Evolutionary conservation across 2,329 filamentous ascomycete species (phyloP), one percentile per base, ranked within the genome.

Genomic region (Onygenales sp.): DNA sequence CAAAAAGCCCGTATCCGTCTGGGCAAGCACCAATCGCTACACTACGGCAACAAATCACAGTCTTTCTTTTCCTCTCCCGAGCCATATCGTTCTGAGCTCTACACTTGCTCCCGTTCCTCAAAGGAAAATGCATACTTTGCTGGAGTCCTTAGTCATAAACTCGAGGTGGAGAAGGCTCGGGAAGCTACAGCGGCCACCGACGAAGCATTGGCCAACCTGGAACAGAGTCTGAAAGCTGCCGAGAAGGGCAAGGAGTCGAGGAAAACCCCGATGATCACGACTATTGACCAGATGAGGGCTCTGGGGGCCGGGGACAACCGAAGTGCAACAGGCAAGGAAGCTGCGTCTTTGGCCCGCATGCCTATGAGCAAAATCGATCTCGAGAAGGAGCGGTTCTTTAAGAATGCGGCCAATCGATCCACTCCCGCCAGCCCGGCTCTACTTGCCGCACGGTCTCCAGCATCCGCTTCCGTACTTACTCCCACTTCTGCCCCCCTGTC

Each of bases 201-300:
- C 64, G 76, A 78, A 55, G 82, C 82, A 32, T 66, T 84, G 65
- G 79, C 79, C 51, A 76, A 75, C 41, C 71, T 85, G 52, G 77
- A 82, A 66, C 79, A 74, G 64, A 82, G 74, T 61, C 72, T 85
- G 64, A 81, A 76, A 56, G 77, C 78, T 21, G 75, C 80, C 50
- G 74, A 82, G 62, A 74, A 82, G 62, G 75, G 81, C 58, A 83
- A 82, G 67, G 76, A 82, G 66, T 80, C 80, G 39, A 81, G 80
- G 64, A 78, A 78, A 71, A 72, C 69, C 2, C 66, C 68, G 51
- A 61, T 72, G 38, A 69, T 73, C 52, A 66, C 65, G 14, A 62
- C 63, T 45, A 65, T 69, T 35, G 63, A 68, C 58, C 65, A 73
- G 54, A 63, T 70, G 54, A 65, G 61, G 52, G 66, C 64, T 42